Evolutionary conservation across 306 rosid species (phyloP).

Genomic region (Bauhinia variegata): DNA sequence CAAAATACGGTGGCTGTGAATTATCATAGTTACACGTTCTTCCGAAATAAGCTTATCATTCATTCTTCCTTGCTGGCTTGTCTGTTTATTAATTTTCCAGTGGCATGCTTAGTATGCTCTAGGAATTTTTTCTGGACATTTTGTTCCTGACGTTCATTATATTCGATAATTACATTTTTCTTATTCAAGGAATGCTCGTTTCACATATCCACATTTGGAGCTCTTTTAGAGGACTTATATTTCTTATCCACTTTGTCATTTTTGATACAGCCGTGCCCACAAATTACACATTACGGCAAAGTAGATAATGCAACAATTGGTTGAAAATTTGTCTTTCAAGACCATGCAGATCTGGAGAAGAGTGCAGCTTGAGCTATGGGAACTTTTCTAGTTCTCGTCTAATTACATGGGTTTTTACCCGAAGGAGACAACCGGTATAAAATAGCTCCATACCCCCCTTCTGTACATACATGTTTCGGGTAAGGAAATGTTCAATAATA

Average conservation of each 20-base stretch:
- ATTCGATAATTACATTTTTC: background rate
- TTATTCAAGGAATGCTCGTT: slow-evolving; percentile 1
- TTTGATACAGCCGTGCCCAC: slow-evolving; percentile 70
- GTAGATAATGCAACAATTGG: slow-evolving; percentile 66
- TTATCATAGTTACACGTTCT: slow-evolving; percentile 8
- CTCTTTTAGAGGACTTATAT: slow-evolving; percentile 9
- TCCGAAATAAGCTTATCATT: slow-evolving; percentile 22
- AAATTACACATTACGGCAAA: slow-evolving; percentile 73
- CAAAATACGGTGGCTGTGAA: no score
- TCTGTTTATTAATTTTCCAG: slow-evolving; percentile 14
- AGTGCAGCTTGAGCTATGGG: slow-evolving; percentile 85
- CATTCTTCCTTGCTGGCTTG: slow-evolving; percentile 14
- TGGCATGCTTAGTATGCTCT: slow-evolving; percentile 23
- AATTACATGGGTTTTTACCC: slow-evolving; percentile 77
- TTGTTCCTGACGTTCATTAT: slow-evolving; percentile 6
- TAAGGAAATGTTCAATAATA: background rate
- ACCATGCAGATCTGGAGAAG: slow-evolving; percentile 78
- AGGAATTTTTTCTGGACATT: slow-evolving; percentile 24
- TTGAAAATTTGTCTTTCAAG: slow-evolving; percentile 84
- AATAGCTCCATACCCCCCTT: slow-evolving; percentile 7
- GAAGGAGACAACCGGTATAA: slow-evolving; percentile 82
- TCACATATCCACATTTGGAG: slow-evolving; percentile 7
- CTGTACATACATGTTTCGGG: slow-evolving; percentile 3
- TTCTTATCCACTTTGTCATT: slow-evolving; percentile 33
- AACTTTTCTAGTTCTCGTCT: slow-evolving; percentile 75